Conservation (phyloP, 345 rosid species). For the Rhizophora apiculata region DNA sequence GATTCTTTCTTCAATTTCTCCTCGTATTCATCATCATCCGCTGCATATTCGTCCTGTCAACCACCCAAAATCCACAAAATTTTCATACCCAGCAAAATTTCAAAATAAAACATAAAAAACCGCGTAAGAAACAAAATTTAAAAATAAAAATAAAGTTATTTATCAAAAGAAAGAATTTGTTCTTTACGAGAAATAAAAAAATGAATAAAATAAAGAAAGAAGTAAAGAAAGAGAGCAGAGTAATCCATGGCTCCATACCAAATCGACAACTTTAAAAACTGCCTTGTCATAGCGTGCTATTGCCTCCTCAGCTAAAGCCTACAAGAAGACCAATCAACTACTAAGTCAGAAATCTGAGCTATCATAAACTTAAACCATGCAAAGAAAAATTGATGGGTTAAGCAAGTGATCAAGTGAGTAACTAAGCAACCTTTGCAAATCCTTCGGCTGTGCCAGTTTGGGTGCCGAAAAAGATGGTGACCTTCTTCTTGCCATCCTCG, state of each 20-base stretch:
- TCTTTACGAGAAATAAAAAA: too few species aligned
- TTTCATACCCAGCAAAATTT: neutral
- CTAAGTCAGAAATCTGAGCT: neutral
- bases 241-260: slow-evolving; percentile 42
- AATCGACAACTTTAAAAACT: slow-evolving; percentile 69
- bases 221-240: neutral
- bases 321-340: neutral
- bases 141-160: neutral
- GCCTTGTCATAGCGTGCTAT: slow-evolving; percentile 82
- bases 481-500: neutral
- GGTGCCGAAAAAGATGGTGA: slow-evolving; percentile 68
- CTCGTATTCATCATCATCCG: slow-evolving; percentile 89
- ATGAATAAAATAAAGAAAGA: neutral
- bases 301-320: slow-evolving; percentile 86
- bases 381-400: too few species aligned
- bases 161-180: neutral
- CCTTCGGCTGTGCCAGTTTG: slow-evolving; percentile 90
- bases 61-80: neutral
- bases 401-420: neutral
- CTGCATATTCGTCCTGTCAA: slow-evolving; percentile 85
- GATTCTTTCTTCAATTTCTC: slow-evolving; percentile 85
- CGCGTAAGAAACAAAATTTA: neutral
- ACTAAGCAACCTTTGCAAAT: slow-evolving; percentile 59
- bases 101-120: slow-evolving; percentile 2
- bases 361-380: too few species aligned